Percentiles rank a stretch among this genome's conserved stretches.
phyloP scores from a whole-genome alignment of 2,329 filamentous ascomycete species.

The Simplicillium aogashimaense region DNA sequence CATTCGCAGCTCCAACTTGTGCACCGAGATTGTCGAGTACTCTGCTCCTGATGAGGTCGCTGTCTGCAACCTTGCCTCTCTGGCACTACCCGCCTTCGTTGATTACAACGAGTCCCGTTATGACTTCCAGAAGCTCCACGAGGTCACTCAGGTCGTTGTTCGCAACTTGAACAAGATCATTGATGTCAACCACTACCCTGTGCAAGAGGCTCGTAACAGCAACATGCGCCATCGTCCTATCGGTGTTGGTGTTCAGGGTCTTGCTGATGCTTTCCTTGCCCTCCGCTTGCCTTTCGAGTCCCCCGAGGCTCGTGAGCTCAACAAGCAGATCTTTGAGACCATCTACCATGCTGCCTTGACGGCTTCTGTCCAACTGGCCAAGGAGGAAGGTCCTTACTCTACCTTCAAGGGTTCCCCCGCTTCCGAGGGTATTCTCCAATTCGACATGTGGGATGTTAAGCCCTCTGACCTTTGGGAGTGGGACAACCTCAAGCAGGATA shows the following conservation, averaged over 20 bases:
- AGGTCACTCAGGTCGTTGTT: conserved; percentile 84
- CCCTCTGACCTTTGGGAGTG: conserved; percentile 96
- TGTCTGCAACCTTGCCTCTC: conserved; percentile 93
- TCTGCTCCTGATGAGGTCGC: conserved; percentile 95
- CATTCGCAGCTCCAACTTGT: conserved; percentile 96
- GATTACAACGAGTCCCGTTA: conserved; percentile 78
- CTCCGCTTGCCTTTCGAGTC: conserved; percentile 96
- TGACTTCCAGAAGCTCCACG: conserved; percentile 94
- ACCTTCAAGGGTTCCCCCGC: conserved; percentile 90
- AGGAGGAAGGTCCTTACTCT: conserved; percentile 73
- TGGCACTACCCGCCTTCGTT: conserved; percentile 84
- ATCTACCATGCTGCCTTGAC: conserved; percentile 96
- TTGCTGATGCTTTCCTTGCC: conserved; percentile 95
- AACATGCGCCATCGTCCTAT: conserved; percentile 97
- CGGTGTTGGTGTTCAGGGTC: conserved; percentile 92
- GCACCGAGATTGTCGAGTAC: conserved; percentile 98
- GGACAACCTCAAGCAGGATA: conserved; percentile 77
- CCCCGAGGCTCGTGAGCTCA: conserved; percentile 82
- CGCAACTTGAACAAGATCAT: conserved; percentile 98
- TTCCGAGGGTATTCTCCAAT: conserved; percentile 92
- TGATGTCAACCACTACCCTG: conserved; percentile 97
- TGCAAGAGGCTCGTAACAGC: conserved; percentile 84
- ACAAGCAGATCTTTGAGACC: conserved; percentile 98
- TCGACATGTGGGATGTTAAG: conserved; percentile 96
- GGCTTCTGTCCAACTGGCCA: conserved; percentile 77